Evolutionary conservation across 2,329 filamentous ascomycete genomes (phyloP).

Genomic region (Penicillium sclerotiorum): DNA sequence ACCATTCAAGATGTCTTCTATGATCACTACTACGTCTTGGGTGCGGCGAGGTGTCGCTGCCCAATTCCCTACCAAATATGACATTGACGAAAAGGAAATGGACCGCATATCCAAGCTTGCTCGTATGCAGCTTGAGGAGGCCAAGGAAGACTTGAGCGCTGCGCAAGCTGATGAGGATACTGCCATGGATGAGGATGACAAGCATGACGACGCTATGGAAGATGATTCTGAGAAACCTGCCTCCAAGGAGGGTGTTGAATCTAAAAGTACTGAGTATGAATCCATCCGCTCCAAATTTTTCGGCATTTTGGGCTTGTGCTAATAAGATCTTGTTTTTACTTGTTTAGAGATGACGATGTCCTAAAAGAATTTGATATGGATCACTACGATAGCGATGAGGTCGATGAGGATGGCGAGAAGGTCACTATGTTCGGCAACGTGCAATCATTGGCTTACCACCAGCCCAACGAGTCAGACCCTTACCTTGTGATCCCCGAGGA

Average conservation of each 20-base stretch:
- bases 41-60: constrained; percentile 76
- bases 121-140: constrained; percentile 84
- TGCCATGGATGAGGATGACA: constrained; percentile 45
- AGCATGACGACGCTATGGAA: constrained; percentile 30
- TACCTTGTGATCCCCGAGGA: constrained; percentile 88
- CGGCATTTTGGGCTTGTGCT: too few relatives aligned
- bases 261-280: constrained; percentile 23
- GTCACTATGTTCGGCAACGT: constrained; percentile 95
- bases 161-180: constrained; percentile 58
- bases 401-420: constrained; percentile 66
- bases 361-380: constrained; percentile 96
- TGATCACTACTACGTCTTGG: constrained; percentile 78
- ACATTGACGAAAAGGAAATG: constrained; percentile 75
- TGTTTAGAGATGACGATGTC: constrained; percentile 70
- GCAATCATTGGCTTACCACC: constrained; percentile 90
- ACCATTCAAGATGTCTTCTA: constrained; percentile 51
- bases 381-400: constrained; percentile 85
- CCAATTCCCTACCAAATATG: constrained; percentile 73
- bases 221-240: constrained; percentile 23
- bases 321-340: too few relatives aligned
- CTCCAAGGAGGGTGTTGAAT: constrained; percentile 19
- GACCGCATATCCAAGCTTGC: constrained; percentile 74
- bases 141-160: constrained; percentile 79
- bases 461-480: constrained; percentile 90
- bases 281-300: too few relatives aligned